Conservation (phyloP, 345 rosid species). For the Lagerstroemia speciosa region DNA sequence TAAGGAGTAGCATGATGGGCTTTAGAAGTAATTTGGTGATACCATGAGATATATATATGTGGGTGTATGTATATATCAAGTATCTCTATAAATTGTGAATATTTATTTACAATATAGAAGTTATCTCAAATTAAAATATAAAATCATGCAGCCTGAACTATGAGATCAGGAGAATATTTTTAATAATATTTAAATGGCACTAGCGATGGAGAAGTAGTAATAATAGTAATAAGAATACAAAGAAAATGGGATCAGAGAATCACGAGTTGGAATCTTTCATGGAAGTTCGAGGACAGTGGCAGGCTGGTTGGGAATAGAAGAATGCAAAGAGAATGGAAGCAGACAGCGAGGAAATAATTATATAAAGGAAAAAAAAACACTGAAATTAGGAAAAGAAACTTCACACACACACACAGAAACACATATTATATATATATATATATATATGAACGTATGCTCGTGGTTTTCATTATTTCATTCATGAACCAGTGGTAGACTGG, state of each 20-base stretch:
- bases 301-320: slow-evolving; percentile 9
- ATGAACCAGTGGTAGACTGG: too few species aligned
- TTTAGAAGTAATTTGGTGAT: background rate
- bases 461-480: too few species aligned
- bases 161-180: background rate
- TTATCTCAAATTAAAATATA: too few species aligned
- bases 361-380: background rate
- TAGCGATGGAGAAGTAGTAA: too few species aligned
- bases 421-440: too few species aligned
- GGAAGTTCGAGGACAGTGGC: slow-evolving; percentile 30
- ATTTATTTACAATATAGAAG: background rate
- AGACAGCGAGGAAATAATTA: slow-evolving; percentile 12
- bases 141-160: too few species aligned
- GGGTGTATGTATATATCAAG: background rate
- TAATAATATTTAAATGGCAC: background rate
- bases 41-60: background rate
- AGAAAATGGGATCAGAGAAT: background rate
- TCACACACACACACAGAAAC: too few species aligned
- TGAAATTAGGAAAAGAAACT: background rate
- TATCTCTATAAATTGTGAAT: background rate
- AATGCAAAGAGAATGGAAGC: slow-evolving; percentile 21
- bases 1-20: background rate
- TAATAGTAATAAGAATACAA: background rate
- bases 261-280: slow-evolving; percentile 21
- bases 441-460: too few species aligned